Conservation (phyloP, 148 eudicot species). For the Rhododendron williamsianum region DNA sequence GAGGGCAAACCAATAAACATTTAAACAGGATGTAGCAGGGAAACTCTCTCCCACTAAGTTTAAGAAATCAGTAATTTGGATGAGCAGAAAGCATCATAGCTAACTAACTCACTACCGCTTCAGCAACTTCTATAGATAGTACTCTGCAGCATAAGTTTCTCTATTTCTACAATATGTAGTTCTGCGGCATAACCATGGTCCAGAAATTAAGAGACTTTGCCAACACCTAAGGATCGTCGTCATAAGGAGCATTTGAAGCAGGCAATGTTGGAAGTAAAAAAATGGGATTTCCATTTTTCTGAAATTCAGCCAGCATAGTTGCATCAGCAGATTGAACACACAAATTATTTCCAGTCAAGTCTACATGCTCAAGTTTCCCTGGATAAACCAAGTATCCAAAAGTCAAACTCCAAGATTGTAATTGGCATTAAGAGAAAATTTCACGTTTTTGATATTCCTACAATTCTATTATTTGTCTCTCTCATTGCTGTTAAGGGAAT, state of each 20-base stretch:
- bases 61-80: not conserved
- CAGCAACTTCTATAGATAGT: not conserved
- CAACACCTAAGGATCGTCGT: constrained; percentile 60
- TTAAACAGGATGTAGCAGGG: not conserved
- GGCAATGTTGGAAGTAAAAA: constrained; percentile 29
- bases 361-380: constrained; percentile 71
- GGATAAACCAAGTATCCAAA: constrained; percentile 12
- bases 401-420: constrained; percentile 9
- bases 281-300: constrained; percentile 43
- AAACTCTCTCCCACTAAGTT: not conserved
- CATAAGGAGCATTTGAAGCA: constrained; percentile 46
- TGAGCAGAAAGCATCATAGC: not conserved
- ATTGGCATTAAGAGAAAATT: not conserved
- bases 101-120: not conserved
- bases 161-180: not conserved
- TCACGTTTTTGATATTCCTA: not conserved
- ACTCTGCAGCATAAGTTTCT: not conserved
- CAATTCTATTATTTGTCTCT: not conserved
- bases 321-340: constrained; percentile 25
- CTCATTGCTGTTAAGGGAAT: not conserved
- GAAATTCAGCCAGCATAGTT: constrained; percentile 46
- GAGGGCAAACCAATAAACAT: not conserved
- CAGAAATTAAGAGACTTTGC: not conserved
- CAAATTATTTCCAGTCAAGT: constrained; percentile 63
- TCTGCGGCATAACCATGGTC: not conserved